Percentiles rank a stretch among this genome's conserved stretches.
Conservation (phyloP, 345 rosid species). For the Erucastrum elatum region DNA sequence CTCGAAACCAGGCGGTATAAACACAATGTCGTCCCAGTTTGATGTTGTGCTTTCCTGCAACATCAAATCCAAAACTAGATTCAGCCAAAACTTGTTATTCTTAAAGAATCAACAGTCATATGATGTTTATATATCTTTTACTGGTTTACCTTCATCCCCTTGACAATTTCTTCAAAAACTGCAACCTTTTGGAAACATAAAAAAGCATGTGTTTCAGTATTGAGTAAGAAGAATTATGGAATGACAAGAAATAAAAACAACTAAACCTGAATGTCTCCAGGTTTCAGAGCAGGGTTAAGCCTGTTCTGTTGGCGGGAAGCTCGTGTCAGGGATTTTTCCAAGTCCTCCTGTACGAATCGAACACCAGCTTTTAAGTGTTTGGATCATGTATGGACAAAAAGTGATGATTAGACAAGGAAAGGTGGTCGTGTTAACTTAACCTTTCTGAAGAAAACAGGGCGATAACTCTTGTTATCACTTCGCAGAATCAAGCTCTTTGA, state of each 20-base stretch:
- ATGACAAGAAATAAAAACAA: neutral
- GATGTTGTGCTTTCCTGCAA: slow-evolving; percentile 59
- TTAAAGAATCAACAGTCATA: neutral
- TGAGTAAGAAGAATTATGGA: neutral
- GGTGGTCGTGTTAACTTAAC: slow-evolving; percentile 44
- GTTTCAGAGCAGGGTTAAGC: slow-evolving; percentile 67
- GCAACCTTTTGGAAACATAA: slow-evolving; percentile 55
- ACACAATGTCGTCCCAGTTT: slow-evolving; percentile 74
- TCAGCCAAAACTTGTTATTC: too few relatives aligned
- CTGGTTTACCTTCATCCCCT: slow-evolving; percentile 71
- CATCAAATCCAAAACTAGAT: neutral
- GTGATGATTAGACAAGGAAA: slow-evolving; percentile 6
- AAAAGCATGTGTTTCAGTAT: slow-evolving; percentile 14
- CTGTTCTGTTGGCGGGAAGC: slow-evolving; percentile 74
- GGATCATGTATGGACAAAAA: too few relatives aligned
- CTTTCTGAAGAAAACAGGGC: slow-evolving; percentile 91
- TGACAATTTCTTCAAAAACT: slow-evolving; percentile 78
- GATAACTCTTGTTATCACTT: slow-evolving; percentile 75
- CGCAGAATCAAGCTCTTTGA: slow-evolving; percentile 85
- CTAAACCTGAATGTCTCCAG: slow-evolving; percentile 86
- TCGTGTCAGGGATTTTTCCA: slow-evolving; percentile 67
- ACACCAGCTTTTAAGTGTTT: slow-evolving; percentile 3
- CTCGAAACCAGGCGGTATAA: slow-evolving; percentile 91
- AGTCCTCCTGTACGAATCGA: slow-evolving; percentile 62
- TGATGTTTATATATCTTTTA: neutral